Evolutionary conservation across 805 yeast species (phyloP).

Genomic region (Pichia gijzeniarum): DNA sequence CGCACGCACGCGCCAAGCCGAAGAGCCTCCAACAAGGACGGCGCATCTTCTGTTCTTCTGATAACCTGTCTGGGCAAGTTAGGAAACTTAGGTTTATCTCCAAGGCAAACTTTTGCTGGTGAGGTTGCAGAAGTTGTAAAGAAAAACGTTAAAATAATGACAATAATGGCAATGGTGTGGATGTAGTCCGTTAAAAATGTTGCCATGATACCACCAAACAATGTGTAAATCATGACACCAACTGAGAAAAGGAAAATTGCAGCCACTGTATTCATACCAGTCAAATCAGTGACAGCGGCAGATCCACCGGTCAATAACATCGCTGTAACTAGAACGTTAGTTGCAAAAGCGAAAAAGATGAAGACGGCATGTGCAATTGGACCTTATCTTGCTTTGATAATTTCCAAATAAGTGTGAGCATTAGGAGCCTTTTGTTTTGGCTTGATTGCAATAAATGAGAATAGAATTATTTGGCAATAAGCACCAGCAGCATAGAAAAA

Average conservation of each 20-base stretch:
- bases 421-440: conserved; percentile 86
- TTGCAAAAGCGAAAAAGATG: conserved; percentile 77
- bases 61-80: too few relatives aligned
- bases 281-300: conserved; percentile 70
- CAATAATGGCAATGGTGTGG: conserved; percentile 75
- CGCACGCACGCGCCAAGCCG: too few relatives aligned
- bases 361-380: conserved; percentile 60
- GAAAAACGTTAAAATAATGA: conserved; percentile 71
- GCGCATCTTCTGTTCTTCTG: too few relatives aligned
- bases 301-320: conserved; percentile 90
- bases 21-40: too few relatives aligned
- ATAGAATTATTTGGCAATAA: conserved; percentile 76
- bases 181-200: conserved; percentile 74
- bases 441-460: conserved; percentile 82
- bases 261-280: conserved; percentile 76
- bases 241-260: conserved; percentile 78
- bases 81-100: too few relatives aligned
- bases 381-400: conserved; percentile 77
- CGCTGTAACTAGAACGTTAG: conserved; percentile 85
- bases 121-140: conserved; percentile 77
- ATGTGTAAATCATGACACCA: conserved; percentile 67
- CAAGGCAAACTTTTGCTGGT: conserved; percentile 74
- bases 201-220: conserved; percentile 79
- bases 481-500: conserved; percentile 86
- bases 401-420: conserved; percentile 88